Conservation (phyloP, 2,329 filamentous ascomycete species). For the Ceratocystis destructans region DNA sequence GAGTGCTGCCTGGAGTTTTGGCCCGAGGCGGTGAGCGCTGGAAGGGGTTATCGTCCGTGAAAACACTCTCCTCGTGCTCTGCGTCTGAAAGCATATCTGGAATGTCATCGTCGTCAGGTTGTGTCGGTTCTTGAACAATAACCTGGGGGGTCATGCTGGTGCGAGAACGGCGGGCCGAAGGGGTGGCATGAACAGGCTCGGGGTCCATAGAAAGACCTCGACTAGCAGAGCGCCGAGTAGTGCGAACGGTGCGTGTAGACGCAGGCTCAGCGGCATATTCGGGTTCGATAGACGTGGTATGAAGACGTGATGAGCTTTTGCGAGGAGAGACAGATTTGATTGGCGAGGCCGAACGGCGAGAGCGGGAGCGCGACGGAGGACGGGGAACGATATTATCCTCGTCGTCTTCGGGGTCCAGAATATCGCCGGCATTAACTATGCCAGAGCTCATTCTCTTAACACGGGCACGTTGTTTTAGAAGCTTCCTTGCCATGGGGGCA, state of each 20-base stretch:
- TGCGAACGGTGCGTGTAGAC: constrained; percentile 11
- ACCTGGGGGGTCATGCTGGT: constrained; percentile 17
- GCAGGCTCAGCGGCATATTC: constrained; percentile 5
- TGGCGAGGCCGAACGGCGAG: constrained; percentile 41
- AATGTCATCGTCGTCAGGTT: constrained; percentile 22
- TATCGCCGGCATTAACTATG: constrained; percentile 48
- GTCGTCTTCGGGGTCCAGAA: constrained; percentile 44
- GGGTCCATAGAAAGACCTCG: constrained; percentile 33
- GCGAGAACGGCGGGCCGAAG: constrained; percentile 13
- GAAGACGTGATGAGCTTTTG: constrained; percentile 31
- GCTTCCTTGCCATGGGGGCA: constrained; percentile 60
- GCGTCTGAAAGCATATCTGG: constrained; percentile 26
- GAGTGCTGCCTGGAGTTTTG: constrained; percentile 33
- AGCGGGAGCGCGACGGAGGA: constrained; percentile 28
- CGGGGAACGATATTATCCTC: constrained; percentile 44
- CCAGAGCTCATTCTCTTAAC: constrained; percentile 80
- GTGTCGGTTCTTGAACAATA: constrained; percentile 14
- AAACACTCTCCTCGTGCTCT: constrained; percentile 47
- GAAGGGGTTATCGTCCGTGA: constrained; percentile 85
- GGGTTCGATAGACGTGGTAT: constrained; percentile 29
- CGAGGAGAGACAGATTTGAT: constrained; percentile 31
- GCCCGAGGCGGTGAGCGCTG: constrained; percentile 57
- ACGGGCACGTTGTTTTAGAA: constrained; percentile 59
- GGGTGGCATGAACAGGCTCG: constrained; percentile 33
- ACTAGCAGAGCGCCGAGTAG: constrained; percentile 14